Evolutionary conservation across 2,329 filamentous ascomycete species (phyloP), one percentile per base, ranked within the genome.

Genomic region (Fusarium irregulare): DNA sequence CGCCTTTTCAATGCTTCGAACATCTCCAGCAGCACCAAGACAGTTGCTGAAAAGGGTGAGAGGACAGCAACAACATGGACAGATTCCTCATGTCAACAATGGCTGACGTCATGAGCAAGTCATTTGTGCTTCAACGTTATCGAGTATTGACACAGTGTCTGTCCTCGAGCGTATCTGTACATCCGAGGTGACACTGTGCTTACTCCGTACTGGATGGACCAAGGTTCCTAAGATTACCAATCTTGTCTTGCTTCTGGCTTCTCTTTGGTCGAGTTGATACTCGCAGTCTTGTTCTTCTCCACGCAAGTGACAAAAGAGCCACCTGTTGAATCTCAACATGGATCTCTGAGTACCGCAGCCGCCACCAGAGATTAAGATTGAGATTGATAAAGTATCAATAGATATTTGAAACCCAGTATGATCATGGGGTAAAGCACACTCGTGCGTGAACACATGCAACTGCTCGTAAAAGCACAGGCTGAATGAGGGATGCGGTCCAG

Each of bases 61-160:
- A 44, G 32, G 20, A 28, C 23, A 23, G 10, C 34, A n/a, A 37
- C 14, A 46, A 32, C 28, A 44, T 21, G 37, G 44, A 40, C 23
- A 27, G 18, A 41, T 56, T 65, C 56, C 66, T 64, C 20, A 44
- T 21, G 55, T 54, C 30, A 28, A 20, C 27, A 34, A 27, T 41
- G 54, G 48, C 40, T 75, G 73, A 75, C 73, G 73, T 75, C 73
- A 75, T 75, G 50, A 30, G 21, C 46, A 54, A 56, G 65, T 75
- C 73, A 75, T 75, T 71, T 73, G 65, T 70, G 65, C 65, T 61
- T 55, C 53, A 42, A 47, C 16, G 28, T 56, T 44, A 49, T 62
- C 51, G 56, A 66, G 67, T 73, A 63, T 64, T 57, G 55, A 47
- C 73, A 75, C 73, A 75, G 73, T 75, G 73, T 30, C 53, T 53